Evolutionary conservation across 2,329 filamentous ascomycete species (phyloP), one percentile per base, ranked within the genome.

Genomic region (Calonectria montana): DNA sequence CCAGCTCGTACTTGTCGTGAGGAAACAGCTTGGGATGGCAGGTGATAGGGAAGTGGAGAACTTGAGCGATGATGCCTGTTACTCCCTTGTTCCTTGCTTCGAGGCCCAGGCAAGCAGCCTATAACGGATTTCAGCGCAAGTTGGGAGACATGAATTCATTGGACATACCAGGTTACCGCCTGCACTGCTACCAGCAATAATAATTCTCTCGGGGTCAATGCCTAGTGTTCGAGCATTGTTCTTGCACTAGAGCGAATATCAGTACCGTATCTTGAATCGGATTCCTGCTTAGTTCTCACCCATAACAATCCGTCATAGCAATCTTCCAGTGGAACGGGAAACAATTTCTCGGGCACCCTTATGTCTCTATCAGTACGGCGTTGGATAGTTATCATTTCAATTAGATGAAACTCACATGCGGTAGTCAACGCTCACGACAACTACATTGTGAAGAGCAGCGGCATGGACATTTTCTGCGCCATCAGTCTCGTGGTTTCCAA

Each of bases 11-110:
- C 23, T 73, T 77, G 2, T 77, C 68, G 3, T 1, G 63, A 0
- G 76, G 77, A 25, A 78, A 79, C 55, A 75, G 69, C 8, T 76
- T 78, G 9, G 76, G 77, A 16, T 79, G 77, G n/a, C 77, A 79
- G 6, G 61, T 31, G 5, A 53, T 8, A 7, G 73, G 74, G 25
- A 79, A 78, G 25, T 77, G 70, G 0, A 79, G 25, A 0, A 76
- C 74, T 29, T 79, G 77, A 0, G 77, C 77, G 1, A 76, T 27
- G 8, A 79, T 31, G 1, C 77, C 76, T 2, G 75, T 73, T 2
- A 78, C 66, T 2, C 69, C 67, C 0, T 71, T 25, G 16, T 62
- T 48, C 16, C 72, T 55, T 5, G 72, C 74, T 5, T 72, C 43
- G 0, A 79, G 4, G 2, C 63, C 66, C 2, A 79, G 66, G 0